A percentile compares a stretch with the other conserved stretches of the same genome.
Evolutionary conservation across 2,329 filamentous ascomycete genomes (phyloP).

Genomic region (Geosmithia putterillii): DNA sequence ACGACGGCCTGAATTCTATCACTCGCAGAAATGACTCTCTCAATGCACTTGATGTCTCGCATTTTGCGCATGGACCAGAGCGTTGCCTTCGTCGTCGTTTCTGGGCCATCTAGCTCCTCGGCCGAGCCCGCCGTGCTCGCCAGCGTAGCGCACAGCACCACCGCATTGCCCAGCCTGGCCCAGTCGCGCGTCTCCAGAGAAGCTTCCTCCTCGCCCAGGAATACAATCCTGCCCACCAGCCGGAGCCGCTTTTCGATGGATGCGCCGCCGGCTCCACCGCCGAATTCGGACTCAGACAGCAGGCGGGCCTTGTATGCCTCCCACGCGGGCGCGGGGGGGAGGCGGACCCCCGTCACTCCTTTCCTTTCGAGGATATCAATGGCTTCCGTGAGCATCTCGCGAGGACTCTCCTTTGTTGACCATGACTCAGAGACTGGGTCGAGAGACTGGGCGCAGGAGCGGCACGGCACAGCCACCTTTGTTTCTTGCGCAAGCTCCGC

Average conservation of each 20-base stretch:
- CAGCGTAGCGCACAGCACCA: slow-evolving; percentile 13
- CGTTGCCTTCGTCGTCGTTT: neutral
- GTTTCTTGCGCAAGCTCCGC: no score
- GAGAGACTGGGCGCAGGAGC: no score
- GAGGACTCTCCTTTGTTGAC: no score
- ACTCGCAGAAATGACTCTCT: neutral
- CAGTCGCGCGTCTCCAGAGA: slow-evolving; percentile 11
- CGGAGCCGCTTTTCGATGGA: slow-evolving; percentile 8
- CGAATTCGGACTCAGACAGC: no score
- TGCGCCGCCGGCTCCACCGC: no score
- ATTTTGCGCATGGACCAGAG: neutral
- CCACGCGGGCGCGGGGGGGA: no score
- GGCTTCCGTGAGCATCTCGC: no score
- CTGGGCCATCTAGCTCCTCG: neutral
- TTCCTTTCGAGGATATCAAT: no score
- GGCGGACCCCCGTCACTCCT: no score
- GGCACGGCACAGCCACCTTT: no score
- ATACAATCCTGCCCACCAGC: slow-evolving; percentile 12
- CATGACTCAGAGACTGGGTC: no score
- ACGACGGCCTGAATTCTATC: neutral
- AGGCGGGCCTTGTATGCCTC: no score
- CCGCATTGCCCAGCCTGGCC: slow-evolving; percentile 11
- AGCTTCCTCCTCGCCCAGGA: slow-evolving; percentile 13
- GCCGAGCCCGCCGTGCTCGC: slow-evolving; percentile 5
- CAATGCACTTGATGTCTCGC: neutral